Percentiles rank a stretch among this genome's conserved stretches.
Evolutionary conservation across 2,329 filamentous ascomycete genomes (phyloP).

Genomic region (Xylariaceae sp.): DNA sequence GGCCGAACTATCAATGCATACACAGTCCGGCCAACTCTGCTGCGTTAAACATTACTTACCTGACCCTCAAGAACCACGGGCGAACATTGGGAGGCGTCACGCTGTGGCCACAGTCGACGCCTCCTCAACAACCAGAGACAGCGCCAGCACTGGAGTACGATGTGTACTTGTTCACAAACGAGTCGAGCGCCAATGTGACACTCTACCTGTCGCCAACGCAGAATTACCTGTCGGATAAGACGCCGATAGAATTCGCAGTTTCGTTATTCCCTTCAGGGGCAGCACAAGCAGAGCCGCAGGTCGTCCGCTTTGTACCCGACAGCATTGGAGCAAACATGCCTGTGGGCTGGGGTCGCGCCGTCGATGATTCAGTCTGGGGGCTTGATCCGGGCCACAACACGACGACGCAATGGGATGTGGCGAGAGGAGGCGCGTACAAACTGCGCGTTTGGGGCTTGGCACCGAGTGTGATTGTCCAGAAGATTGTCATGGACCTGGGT

Average conservation of each 20-base stretch:
- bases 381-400: slow-evolving; percentile 38
- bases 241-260: slow-evolving; percentile 38
- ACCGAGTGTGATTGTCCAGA: slow-evolving; percentile 50
- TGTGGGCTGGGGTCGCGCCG: slow-evolving; percentile 39
- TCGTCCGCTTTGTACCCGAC: slow-evolving; percentile 39
- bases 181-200: slow-evolving; percentile 40
- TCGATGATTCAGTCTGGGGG: slow-evolving; percentile 45
- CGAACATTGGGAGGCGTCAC: slow-evolving; percentile 55
- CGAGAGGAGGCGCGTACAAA: slow-evolving; percentile 42
- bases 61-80: slow-evolving; percentile 49
- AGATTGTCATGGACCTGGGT: slow-evolving; percentile 51
- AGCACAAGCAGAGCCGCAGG: slow-evolving; percentile 26
- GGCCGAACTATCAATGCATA: slow-evolving; percentile 45
- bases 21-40: slow-evolving; percentile 25
- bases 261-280: slow-evolving; percentile 32
- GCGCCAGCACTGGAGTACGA: slow-evolving; percentile 56
- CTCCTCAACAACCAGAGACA: slow-evolving; percentile 43
- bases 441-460: slow-evolving; percentile 48
- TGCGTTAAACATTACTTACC: slow-evolving; percentile 41
- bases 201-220: slow-evolving; percentile 49
- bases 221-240: slow-evolving; percentile 47
- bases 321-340: slow-evolving; percentile 41
- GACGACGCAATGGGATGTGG: slow-evolving; percentile 40
- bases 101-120: slow-evolving; percentile 47
- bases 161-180: slow-evolving; percentile 55